phyloP scores from a whole-genome alignment of 345 rosid genomes.

The Cochlearia excelsa region DNA sequence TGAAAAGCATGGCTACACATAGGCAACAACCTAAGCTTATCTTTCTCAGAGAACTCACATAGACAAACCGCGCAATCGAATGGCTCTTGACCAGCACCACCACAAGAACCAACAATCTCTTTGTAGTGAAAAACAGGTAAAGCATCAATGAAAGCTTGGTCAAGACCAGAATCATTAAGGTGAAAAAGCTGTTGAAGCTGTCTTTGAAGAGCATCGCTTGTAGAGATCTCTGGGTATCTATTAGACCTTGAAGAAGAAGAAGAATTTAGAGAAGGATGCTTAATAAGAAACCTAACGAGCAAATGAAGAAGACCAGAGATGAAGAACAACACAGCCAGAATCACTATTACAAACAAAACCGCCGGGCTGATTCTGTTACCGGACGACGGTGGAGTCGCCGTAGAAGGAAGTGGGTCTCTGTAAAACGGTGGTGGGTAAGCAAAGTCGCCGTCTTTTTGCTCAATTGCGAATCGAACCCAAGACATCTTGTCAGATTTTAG shows the following conservation, averaged over 20 bases:
- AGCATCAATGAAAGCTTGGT: conserved; percentile 85
- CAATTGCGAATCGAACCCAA: conserved; percentile 51
- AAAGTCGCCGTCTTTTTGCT: conserved; percentile 52
- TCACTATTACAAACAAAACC: conserved; percentile 68
- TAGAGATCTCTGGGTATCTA: conserved; percentile 63
- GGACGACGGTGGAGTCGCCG: conserved; percentile 40
- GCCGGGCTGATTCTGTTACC: conserved; percentile 79
- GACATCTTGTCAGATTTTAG: conserved; percentile 44
- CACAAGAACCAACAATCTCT: conserved; percentile 48
- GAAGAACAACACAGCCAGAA: conserved; percentile 74
- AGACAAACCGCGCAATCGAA: conserved; percentile 93
- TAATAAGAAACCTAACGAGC: conserved; percentile 77
- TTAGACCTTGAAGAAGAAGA: conserved; percentile 55
- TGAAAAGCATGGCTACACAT: conserved; percentile 91
- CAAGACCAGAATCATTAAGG: conserved; percentile 85
- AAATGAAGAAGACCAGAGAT: conserved; percentile 80
- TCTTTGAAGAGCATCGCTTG: conserved; percentile 75
- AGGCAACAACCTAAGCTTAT: conserved; percentile 79
- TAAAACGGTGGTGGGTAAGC: conserved; percentile 55
- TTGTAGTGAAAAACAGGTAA: conserved; percentile 79
- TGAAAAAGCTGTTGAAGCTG: conserved; percentile 89
- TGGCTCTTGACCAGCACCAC: conserved; percentile 53
- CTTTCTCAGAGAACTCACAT: conserved; percentile 77
- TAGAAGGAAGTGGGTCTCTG: conserved; percentile 41
- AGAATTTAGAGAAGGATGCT: conserved; percentile 59